Base-by-base conservation (phyloP, 805 yeast genomes). In the Kazachstania bromeliacearum region DNA sequence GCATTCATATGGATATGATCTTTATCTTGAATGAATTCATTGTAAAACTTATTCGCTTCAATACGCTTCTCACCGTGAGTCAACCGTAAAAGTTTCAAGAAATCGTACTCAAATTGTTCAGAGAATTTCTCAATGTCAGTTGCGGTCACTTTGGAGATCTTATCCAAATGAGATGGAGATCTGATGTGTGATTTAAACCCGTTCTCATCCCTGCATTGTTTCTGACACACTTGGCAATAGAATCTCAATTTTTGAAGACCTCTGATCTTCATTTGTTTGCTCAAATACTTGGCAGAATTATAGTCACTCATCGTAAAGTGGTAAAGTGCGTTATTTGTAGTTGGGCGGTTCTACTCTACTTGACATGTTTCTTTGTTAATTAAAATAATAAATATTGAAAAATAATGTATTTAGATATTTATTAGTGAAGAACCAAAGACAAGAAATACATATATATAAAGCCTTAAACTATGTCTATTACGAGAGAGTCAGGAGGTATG, bases 161-260 rank as follows among this genome's bases (percentile, higher is more conserved):
- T 73, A 14, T 73, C 71, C 32, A 71, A 59, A 54, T 92, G 99
- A 2, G 82, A 67, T 31, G 83, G 85, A n/a, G 94, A 77, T 43
- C 70, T 68, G n/a, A 79, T 69, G 57, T 92, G 99, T 50, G 89
- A 81, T 50, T 82, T 80, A 65, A 83, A 92, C 18, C 98, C 99
- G 60, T 92, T 89, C 43, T 83, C 94, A 56, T 94, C 99, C 37
- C 96, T 65, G 56, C 97, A 88, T 61, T 92, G 99, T 51, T 89
- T 85, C 53, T 71, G 75, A 52, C 99, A 92, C 3, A 85, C 70
- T 56, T 81, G 97, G 58, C 99, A 92, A 59, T 87, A 94, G 69
- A 75, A 89, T 42, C 75, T 69, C 35, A 92, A 71, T 51, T 83
- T 78, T 59, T 88, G 96, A 18, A 88, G 75, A 2, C 97, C 97